Evolutionary conservation across 352 stramenopile species (phyloP), one percentile per base, ranked within the genome.

Genomic region (Phytopythium mirpurense): DNA sequence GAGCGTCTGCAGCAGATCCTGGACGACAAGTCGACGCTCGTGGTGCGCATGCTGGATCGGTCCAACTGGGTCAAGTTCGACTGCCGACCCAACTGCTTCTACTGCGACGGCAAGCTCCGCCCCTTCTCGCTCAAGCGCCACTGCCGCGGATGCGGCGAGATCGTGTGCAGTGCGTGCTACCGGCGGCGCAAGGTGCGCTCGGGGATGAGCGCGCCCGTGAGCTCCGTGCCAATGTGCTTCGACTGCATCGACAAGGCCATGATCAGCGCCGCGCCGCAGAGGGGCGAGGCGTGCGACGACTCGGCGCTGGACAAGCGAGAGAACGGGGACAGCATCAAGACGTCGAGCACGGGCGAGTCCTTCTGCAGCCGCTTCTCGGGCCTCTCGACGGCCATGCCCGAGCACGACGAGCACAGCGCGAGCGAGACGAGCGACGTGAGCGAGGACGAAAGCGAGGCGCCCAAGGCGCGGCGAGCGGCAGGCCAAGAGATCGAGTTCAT

Each of bases 31-130:
- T 74, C 72, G 31, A 78, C 60, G 2, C 57, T 89, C n/a, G 44
- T 44, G 8, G 62, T 90, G 14, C 56, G 54, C 5, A 59, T 90
- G 10, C 49, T 89, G 21, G 65, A 62, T n/a, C 78, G 77, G 35
- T 68, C 84, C 51, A 87, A 88, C 52, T 93, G 78, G 83, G 72
- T 91, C 66, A 78, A 80, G 44, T 78, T 83, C 38, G 74, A 88
- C 8, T 62, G 81, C 38, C 77, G 79, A 0, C 53, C 75, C 37
- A 71, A 83, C 52, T 95, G 85, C 63, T 89, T 83, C 54, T 92
- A 86, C 55, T 95, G 85, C 45, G 66, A 82, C 18, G 67, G 69
- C 45, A 88, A 78, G 62, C 94, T 95, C 52, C 78, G 71, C 2
- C 72, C 81, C 0, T 90, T 95, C 42, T 72, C 70, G 26, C 65